Base-by-base conservation (phyloP, 176 grass and related monocot species). In the Rhynchospora breviuscula region DNA sequence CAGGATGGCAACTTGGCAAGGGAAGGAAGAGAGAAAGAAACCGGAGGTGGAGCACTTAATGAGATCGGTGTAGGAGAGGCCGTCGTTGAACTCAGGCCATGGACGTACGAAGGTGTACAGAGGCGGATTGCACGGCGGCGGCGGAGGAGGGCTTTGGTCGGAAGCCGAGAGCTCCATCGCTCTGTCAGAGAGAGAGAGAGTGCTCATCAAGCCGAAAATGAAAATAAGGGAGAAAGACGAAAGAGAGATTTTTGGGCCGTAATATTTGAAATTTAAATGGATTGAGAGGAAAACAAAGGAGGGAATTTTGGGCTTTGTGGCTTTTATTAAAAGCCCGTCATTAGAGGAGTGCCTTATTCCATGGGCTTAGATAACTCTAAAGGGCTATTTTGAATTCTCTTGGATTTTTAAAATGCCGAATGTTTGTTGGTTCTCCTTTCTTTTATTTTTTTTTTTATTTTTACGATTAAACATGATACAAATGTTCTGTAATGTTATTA, bases 1-100 rank as follows among this genome's bases (percentile, higher is more conserved):
- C 0, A 72, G 44, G 47, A 69, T 17, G n/a, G 10, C n/a, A 44
- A 60, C n/a, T n/a, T n/a, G n/a, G 26, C 1, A 29, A 29, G 1
- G 62, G 13, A 62, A 48, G 54, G 26, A 10, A 54, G 35, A 49
- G 14, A 10, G 63, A 58, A 15, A 58, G 40, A 65, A 31, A 91
- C 95, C 87, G 68, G 65, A 40, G 45, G 51, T 67, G 15, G 76
- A 45, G 82, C 88, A 87, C 54, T 85, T 84, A 80, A 93, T 84
- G 54, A 87, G 83, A 69, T 98, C 90, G 12, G 87, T 93, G 87
- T 98, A 98, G 26, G 79, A 88, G 69, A 98, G 86, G 2, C 95
- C 95, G 40, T 88, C 86, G 89, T 98, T 98, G 85, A 91, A 74
- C 47, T 98, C 95, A 3, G 84, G 89, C 95, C 95, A 98, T 60